Percentiles rank a stretch among this genome's conserved stretches.
These are phyloP conservation scores for Solanum hybrid DNA, from an alignment of 305 asterid genomes.

Conservation along the genomic window DNA sequence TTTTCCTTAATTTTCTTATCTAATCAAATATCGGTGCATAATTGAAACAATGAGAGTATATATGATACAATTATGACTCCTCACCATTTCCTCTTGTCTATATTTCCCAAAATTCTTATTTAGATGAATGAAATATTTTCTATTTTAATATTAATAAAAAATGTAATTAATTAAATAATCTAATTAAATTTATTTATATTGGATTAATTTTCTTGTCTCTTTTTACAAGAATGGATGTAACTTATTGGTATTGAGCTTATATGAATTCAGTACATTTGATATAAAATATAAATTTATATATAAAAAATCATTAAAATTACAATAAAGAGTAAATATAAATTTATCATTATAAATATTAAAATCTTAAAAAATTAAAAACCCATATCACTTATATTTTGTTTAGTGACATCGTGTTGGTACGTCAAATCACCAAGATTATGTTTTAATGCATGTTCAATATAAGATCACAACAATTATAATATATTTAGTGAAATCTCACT, in stretches of 20 bases:
- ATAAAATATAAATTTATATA: background rate
- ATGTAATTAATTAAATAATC: background rate
- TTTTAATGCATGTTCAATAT: background rate
- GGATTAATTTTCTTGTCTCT: background rate
- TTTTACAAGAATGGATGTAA: background rate
- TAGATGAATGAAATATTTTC: background rate
- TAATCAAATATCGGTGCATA: background rate
- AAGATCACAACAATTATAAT: background rate
- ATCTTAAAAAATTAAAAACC: background rate
- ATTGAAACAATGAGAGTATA: background rate
- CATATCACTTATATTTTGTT: background rate
- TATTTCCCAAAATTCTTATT: background rate
- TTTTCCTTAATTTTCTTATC: rapidly evolving
- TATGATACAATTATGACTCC: background rate
- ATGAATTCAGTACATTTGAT: background rate
- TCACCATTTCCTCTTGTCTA: too few relatives aligned
- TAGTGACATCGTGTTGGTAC: background rate
- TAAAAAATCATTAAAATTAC: background rate
- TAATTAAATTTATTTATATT: background rate
- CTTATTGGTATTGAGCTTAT: background rate
- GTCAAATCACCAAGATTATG: background rate
- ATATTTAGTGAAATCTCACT: background rate
- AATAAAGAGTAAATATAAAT: background rate
- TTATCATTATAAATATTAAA: background rate
- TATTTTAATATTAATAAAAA: background rate